phyloP scores from a whole-genome alignment of 164 flowering plant species.

The Tetrastigma voinierianum region DNA sequence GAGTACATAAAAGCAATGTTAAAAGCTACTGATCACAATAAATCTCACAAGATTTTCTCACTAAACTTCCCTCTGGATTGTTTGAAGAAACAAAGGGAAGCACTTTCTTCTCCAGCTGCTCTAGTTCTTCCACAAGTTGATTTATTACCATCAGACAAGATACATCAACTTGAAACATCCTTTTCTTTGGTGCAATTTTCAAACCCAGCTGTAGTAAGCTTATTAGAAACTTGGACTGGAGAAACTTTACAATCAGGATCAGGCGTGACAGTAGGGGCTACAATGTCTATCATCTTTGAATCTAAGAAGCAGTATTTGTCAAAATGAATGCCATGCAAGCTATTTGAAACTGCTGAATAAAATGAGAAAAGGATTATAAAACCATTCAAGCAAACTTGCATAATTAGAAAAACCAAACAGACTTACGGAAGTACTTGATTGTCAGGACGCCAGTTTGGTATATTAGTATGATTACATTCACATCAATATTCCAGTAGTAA shows the following conservation, averaged over 20 bases:
- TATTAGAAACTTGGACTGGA: conserved; percentile 49
- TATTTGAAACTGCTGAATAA: background rate
- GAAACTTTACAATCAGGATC: conserved; percentile 58
- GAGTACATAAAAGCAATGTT: too few species aligned
- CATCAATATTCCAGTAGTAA: background rate
- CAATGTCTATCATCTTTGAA: conserved; percentile 57
- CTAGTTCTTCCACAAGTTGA: conserved; percentile 21
- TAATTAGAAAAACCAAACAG: too few species aligned
- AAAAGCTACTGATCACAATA: too few species aligned
- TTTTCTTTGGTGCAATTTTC: conserved; percentile 38
- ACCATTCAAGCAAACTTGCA: background rate
- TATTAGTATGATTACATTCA: background rate
- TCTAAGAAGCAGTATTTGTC: conserved; percentile 32
- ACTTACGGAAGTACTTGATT: too few species aligned
- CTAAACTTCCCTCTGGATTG: conserved; percentile 22
- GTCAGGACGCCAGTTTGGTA: too few species aligned
- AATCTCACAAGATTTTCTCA: conserved; percentile 39
- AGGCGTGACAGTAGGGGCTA: conserved; percentile 57
- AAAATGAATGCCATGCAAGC: background rate
- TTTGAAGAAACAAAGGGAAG: conserved; percentile 10
- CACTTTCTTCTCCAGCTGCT: conserved; percentile 10
- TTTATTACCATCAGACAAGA: conserved; percentile 14
- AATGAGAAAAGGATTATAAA: background rate
- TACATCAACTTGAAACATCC: conserved; percentile 15
- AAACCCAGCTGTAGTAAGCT: conserved; percentile 66